These are phyloP conservation scores for Dactylellina cionopaga DNA, from an alignment of 2,329 filamentous ascomycete genomes.

Conservation along the genomic window DNA sequence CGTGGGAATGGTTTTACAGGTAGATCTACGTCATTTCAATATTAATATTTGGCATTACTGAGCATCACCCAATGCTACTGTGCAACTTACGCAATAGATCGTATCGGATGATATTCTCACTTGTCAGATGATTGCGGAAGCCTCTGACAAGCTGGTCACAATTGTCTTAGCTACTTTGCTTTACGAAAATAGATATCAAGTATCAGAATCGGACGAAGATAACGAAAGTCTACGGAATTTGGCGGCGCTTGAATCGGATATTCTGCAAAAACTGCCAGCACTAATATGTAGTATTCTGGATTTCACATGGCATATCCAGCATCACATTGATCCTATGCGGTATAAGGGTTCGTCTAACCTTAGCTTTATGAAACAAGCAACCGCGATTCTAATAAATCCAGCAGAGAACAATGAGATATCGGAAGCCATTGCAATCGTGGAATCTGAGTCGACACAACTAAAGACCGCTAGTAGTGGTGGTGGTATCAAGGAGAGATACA, in stretches of 20 bases:
- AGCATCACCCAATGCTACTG: background rate
- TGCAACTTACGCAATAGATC: slow-evolving; percentile 2
- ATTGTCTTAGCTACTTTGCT: slow-evolving; percentile 22
- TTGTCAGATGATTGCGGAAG: slow-evolving; percentile 12
- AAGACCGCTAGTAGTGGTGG: background rate
- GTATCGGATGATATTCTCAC: slow-evolving; percentile 20
- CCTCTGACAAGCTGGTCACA: slow-evolving; percentile 7
- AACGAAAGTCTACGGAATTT: background rate
- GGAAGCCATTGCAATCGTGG: background rate
- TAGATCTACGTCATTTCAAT: background rate
- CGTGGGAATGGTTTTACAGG: slow-evolving; percentile 23
- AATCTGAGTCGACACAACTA: background rate
- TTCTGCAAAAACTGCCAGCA: background rate
- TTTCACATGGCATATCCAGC: slow-evolving; percentile 26
- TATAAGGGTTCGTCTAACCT: background rate
- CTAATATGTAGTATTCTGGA: slow-evolving; percentile 20
- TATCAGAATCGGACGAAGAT: background rate
- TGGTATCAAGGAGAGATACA: background rate
- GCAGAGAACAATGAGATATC: no score
- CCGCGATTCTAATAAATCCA: background rate
- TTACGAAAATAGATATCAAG: slow-evolving; percentile 12
- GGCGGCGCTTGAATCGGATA: background rate
- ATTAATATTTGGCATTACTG: background rate
- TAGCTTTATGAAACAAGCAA: background rate
- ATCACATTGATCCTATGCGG: background rate